phyloP scores from a whole-genome alignment of 225 moss, liverwort and hornwort species.

The Bryum argenteum region DNA sequence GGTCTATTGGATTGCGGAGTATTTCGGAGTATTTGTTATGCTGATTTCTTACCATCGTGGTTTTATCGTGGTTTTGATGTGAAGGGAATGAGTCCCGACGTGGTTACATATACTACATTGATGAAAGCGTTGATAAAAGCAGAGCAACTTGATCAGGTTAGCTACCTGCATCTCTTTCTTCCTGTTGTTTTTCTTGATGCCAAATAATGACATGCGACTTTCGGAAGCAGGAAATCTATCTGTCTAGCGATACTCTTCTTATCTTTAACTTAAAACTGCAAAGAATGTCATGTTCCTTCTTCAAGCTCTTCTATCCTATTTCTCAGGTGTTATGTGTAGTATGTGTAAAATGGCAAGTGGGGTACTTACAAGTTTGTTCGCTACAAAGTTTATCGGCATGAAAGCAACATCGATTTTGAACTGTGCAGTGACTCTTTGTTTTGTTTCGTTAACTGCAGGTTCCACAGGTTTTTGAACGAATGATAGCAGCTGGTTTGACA shows the following conservation, averaged over 20 bases:
- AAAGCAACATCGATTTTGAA: constrained; percentile 11
- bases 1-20: constrained; percentile 13
- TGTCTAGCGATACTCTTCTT: not conserved
- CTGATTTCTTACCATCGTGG: constrained; percentile 12
- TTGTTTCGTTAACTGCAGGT: constrained; percentile 48
- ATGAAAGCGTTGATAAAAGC: constrained; percentile 97
- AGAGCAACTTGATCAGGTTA: constrained; percentile 73
- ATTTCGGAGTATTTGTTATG: constrained; percentile 3
- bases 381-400: not conserved
- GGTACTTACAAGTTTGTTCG: not conserved
- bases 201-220: not conserved
- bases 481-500: constrained; percentile 75
- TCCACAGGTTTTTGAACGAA: constrained; percentile 75
- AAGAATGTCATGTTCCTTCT: too few species aligned
- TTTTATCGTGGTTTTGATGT: too few species aligned
- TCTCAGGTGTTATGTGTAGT: too few species aligned
- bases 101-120: constrained; percentile 91
- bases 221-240: constrained; percentile 12
- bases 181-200: constrained; percentile 20
- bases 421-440: constrained; percentile 15
- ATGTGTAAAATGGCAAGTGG: too few species aligned
- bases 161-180: constrained; percentile 1
- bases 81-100: constrained; percentile 91
- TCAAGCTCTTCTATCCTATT: too few species aligned
- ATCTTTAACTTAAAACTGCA: not conserved